phyloP scores from a whole-genome alignment of 441 rosid genomes.

The Kokia cookei region DNA sequence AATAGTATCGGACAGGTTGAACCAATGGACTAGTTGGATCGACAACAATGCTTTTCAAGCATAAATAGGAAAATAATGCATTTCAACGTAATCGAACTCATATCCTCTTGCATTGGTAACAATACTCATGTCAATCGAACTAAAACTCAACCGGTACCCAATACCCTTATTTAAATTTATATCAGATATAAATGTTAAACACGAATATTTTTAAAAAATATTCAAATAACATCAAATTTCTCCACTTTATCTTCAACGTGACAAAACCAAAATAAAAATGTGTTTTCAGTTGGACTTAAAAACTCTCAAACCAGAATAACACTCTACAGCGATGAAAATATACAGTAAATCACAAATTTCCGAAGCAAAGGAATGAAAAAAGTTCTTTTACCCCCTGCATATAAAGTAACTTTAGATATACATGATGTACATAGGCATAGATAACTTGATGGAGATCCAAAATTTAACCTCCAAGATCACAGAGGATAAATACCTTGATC shows the following conservation, averaged over 20 bases:
- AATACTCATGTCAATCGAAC: too few relatives aligned
- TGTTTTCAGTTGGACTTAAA: neutral
- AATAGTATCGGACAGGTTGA: too few relatives aligned
- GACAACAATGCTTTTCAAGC: too few relatives aligned
- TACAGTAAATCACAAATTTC: neutral
- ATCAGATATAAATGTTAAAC: too few relatives aligned
- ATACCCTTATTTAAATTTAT: too few relatives aligned
- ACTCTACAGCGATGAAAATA: neutral
- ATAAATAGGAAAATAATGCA: too few relatives aligned
- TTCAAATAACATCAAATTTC: neutral
- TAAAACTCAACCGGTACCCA: too few relatives aligned
- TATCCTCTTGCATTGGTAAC: too few relatives aligned
- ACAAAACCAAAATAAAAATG: neutral
- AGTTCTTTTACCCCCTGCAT: neutral
- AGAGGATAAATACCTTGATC: slow-evolving; percentile 13
- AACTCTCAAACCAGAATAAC: neutral
- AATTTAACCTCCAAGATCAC: slow-evolving; percentile 34
- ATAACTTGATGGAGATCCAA: neutral
- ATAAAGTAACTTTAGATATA: neutral
- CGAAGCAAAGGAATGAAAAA: neutral
- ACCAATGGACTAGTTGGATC: too few relatives aligned
- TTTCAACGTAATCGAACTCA: too few relatives aligned
- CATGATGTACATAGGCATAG: neutral
- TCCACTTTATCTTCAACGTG: neutral
- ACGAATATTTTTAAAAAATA: too few relatives aligned